Evolutionary conservation across 495 filamentous ascomycete genomes (phyloP).

Genomic region (Penicillium robsamsonii): DNA sequence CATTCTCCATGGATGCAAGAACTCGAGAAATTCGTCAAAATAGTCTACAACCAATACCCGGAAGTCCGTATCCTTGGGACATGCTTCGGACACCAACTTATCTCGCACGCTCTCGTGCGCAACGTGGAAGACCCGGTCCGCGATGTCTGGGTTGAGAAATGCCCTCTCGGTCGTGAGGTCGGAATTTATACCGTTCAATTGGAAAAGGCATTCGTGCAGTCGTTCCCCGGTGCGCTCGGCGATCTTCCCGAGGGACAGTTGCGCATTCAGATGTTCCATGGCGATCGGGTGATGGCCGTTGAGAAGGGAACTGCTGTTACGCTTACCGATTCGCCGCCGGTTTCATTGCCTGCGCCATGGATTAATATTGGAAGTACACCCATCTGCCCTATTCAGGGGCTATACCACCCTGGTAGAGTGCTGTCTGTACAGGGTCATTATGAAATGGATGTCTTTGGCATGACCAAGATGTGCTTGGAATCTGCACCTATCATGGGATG

Average conservation of each 20-base stretch:
- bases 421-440: conserved; percentile 40
- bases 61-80: conserved; percentile 39
- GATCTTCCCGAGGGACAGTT: conserved; percentile 19
- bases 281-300: conserved; percentile 35
- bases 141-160: conserved; percentile 30
- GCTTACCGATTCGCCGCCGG: conserved; percentile 24
- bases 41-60: conserved; percentile 35
- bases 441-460: conserved; percentile 39
- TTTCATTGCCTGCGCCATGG: conserved; percentile 29
- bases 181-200: conserved; percentile 32
- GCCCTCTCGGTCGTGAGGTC: conserved; percentile 34
- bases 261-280: conserved; percentile 40
- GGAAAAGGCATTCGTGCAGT: conserved; percentile 23
- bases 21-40: conserved; percentile 27
- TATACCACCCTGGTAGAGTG: conserved; percentile 34
- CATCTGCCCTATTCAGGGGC: conserved; percentile 40
- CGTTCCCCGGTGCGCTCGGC: conserved; percentile 20
- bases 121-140: conserved; percentile 19
- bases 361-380: conserved; percentile 34
- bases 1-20: conserved; percentile 32
- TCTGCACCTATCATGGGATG: conserved; percentile 27
- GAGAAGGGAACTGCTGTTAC: conserved; percentile 22
- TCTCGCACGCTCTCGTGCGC: conserved; percentile 35
- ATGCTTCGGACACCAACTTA: conserved; percentile 43
- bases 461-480: conserved; percentile 31